phyloP scores from a whole-genome alignment of 176 grass and related monocot species.

The Areca catechu region DNA sequence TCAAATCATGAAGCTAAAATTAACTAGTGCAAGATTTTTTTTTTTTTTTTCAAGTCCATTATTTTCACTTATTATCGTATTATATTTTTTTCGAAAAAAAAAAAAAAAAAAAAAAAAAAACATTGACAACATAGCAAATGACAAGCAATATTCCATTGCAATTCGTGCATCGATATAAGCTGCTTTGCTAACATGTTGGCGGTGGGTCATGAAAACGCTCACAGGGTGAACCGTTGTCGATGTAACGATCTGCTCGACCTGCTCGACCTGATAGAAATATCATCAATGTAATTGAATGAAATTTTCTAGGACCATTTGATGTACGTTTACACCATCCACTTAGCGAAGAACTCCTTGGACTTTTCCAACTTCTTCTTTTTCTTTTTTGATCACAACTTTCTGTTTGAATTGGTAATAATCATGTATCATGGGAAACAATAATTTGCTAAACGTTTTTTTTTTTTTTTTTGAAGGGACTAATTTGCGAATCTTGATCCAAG shows the following conservation, averaged over 20 bases:
- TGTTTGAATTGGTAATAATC: background rate
- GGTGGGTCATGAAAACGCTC: slow-evolving; percentile 64
- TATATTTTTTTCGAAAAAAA: too few relatives aligned
- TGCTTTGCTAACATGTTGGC: slow-evolving; percentile 33
- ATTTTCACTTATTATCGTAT: too few relatives aligned
- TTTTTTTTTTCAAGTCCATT: too few relatives aligned
- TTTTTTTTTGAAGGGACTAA: slow-evolving; percentile 2
- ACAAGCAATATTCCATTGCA: too few relatives aligned
- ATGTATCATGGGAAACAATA: background rate
- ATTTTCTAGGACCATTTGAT: too few relatives aligned
- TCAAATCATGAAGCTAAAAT: too few relatives aligned
- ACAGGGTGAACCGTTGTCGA: slow-evolving; percentile 43
- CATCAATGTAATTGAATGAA: too few relatives aligned
- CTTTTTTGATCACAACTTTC: slow-evolving; percentile 48
- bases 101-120: too few relatives aligned
- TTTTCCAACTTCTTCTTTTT: slow-evolving; percentile 48
- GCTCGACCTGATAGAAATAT: slow-evolving; percentile 34
- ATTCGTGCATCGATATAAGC: too few relatives aligned
- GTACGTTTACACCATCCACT: slow-evolving; percentile 45
- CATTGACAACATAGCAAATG: too few relatives aligned
- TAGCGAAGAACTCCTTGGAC: slow-evolving; percentile 64
- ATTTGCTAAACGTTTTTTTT: background rate
- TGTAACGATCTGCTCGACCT: slow-evolving; percentile 48
- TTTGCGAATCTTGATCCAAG: background rate
- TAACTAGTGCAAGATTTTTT: too few relatives aligned